Evolutionary conservation across 2,329 filamentous ascomycete genomes (phyloP).

Genomic region (Penicillium sp.): DNA sequence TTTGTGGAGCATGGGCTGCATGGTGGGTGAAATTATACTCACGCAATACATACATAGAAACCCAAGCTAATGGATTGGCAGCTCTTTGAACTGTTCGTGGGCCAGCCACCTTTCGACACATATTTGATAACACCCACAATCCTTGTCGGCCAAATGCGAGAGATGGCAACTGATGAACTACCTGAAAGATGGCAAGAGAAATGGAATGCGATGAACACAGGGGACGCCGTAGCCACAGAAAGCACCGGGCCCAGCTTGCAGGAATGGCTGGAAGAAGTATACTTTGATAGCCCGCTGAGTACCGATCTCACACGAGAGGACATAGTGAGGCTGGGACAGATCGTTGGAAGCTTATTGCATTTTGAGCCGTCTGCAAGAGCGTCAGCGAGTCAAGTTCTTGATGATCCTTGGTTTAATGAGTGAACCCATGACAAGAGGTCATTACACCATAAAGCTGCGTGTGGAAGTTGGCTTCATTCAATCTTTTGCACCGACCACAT

Average conservation of each 20-base stretch:
- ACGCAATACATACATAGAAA: neutral
- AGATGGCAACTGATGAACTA: constrained; percentile 34
- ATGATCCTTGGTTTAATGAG: constrained; percentile 27
- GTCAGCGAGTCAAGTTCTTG: constrained; percentile 25
- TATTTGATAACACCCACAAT: constrained; percentile 33
- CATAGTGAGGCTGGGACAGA: constrained; percentile 23
- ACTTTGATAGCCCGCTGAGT: constrained; percentile 33
- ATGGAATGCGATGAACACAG: constrained; percentile 29
- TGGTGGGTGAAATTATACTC: constrained; percentile 26
- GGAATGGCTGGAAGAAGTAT: constrained; percentile 39
- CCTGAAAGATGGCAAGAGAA: constrained; percentile 34
- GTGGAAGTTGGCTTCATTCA: too few species aligned
- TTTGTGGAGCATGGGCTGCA: constrained; percentile 40
- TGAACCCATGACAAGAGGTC: neutral
- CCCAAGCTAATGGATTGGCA: constrained; percentile 16
- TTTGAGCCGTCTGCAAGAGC: constrained; percentile 29
- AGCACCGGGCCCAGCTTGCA: constrained; percentile 26
- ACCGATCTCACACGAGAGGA: constrained; percentile 25
- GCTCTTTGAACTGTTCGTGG: constrained; percentile 41
- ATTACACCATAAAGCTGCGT: neutral
- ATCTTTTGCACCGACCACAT: too few species aligned
- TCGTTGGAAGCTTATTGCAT: constrained; percentile 23
- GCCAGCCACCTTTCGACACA: constrained; percentile 40
- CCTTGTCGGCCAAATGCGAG: constrained; percentile 38
- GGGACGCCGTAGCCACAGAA: constrained; percentile 11